Base-by-base conservation (phyloP, 2,329 filamentous ascomycete species). In the Ceratocystis ficicola region DNA sequence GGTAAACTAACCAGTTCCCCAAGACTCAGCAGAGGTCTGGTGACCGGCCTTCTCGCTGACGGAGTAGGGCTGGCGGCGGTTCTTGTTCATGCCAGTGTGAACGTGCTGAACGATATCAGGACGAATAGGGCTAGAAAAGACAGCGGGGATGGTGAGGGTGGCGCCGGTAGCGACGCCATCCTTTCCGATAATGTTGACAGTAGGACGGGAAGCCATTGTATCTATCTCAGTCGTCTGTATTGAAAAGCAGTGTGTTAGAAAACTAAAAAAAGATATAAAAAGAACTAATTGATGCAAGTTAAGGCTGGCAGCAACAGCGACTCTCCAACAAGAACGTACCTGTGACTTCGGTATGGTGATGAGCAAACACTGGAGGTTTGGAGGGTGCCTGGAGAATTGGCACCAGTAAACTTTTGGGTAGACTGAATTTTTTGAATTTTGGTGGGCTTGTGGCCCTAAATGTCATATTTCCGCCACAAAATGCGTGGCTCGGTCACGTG, bases 1-100 rank as follows among this genome's bases (percentile, higher is more conserved):
- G 63, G 28, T 60, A 68, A 73, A 88, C 88, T 81, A 79, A 95
- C 90, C 93, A 83, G 93, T 97, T 87, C 93, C 93, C 94, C 94
- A 99, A 73, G 95, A 99, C 86, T 99, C 94, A 78, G 94, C 94
- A 81, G 90, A 96, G 78, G 94, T 99, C 85, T 99, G 94, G 84
- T 99, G 94, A 84, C 94, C 94, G 77, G 94, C 94, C 89, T 99
- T 99, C 89, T 97, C 93, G 88, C 91, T 96, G 85, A 99, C 94
- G 76, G 94, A 86, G 81, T 99, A 99, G 74, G 94, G 92, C 76
- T 99, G 94, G 79, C 94, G 89, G 88, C 95, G 96, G 88, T 99
- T 99, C 90, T 99, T 99, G 79, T 93, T 93, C 85, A 99, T 95
- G 76, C 94, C 94, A 76, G 90, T 95, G 88, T 99, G 94, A 76